Evolutionary conservation across 352 stramenopile genomes (phyloP).

Genomic region (Thraustotheca clavata): DNA sequence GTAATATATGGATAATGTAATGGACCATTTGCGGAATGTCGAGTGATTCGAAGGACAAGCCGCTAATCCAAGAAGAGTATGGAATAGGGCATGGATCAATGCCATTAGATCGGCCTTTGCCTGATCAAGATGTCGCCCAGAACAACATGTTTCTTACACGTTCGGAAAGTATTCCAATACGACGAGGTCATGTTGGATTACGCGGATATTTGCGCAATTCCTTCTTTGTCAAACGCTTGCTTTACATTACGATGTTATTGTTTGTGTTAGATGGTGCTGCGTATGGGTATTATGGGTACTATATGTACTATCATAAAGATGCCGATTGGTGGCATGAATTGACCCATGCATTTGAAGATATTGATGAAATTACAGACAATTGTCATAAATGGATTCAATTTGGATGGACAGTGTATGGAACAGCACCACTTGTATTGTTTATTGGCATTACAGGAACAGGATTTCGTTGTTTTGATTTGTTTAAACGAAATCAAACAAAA

Average conservation of each 20-base stretch:
- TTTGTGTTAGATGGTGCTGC: conserved; percentile 38
- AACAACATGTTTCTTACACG: not conserved
- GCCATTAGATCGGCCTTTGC: not conserved
- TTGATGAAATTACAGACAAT: conserved; percentile 29
- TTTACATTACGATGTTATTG: conserved; percentile 38
- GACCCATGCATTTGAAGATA: conserved; percentile 25
- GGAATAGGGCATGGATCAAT: not conserved
- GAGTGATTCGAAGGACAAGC: conserved; percentile 1
- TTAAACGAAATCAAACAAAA: conserved; percentile 39
- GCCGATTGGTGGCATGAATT: conserved; percentile 26
- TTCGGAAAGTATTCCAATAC: not conserved
- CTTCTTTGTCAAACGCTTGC: conserved; percentile 61
- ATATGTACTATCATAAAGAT: conserved; percentile 42
- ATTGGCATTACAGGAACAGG: conserved; percentile 48
- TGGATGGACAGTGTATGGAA: conserved; percentile 60
- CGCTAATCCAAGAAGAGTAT: not conserved
- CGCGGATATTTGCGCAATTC: conserved; percentile 50
- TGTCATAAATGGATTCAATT: conserved; percentile 79
- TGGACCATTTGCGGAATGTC: too few species aligned
- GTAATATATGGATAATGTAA: too few species aligned
- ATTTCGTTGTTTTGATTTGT: conserved; percentile 57
- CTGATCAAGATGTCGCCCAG: not conserved
- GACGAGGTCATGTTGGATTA: not conserved
- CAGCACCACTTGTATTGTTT: conserved; percentile 45
- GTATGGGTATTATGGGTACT: conserved; percentile 39